A percentile compares a stretch with the other conserved stretches of the same genome.
Evolutionary conservation across 768 basidiomycete genomes (phyloP).

Genomic region (Boletales sp.): DNA sequence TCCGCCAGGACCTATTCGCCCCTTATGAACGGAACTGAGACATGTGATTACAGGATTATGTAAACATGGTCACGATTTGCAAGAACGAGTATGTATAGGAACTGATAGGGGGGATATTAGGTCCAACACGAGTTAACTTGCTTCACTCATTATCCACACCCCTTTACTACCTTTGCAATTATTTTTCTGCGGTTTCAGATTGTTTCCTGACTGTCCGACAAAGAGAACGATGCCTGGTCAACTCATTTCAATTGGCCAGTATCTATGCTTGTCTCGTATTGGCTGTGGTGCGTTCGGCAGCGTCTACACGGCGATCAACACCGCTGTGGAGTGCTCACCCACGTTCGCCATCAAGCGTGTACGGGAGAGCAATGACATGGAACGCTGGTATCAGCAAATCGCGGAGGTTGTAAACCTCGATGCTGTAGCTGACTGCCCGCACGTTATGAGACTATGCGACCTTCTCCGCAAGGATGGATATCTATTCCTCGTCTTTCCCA

Average conservation of each 20-base stretch:
- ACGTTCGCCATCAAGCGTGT: conserved; percentile 77
- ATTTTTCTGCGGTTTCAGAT: too few relatives aligned
- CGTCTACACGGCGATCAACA: conserved; percentile 70
- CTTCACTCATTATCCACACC: too few relatives aligned
- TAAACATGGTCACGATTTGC: too few relatives aligned
- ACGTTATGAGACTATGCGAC: conserved; percentile 66
- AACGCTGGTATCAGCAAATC: conserved; percentile 54
- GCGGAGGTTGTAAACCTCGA: conserved; percentile 63
- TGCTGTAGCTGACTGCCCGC: conserved; percentile 39
- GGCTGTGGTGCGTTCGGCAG: conserved; percentile 76
- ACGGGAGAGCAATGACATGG: conserved; percentile 45
- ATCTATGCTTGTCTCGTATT: conserved; percentile 57
- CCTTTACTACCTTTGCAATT: too few relatives aligned
- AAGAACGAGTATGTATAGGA: too few relatives aligned
- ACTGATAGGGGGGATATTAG: too few relatives aligned
- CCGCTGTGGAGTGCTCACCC: conserved; percentile 32
- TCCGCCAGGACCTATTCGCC: too few relatives aligned
- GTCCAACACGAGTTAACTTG: too few relatives aligned
- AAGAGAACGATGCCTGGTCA: too few relatives aligned
- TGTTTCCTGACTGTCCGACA: too few relatives aligned
- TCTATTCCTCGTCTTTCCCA: conserved; percentile 66
- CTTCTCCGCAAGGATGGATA: conserved; percentile 54
- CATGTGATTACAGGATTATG: too few relatives aligned
- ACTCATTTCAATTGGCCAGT: conserved; percentile 46
- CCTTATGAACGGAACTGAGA: too few relatives aligned